phyloP scores from a whole-genome alignment of 2,329 filamentous ascomycete species.

The Aphanocladium album region DNA sequence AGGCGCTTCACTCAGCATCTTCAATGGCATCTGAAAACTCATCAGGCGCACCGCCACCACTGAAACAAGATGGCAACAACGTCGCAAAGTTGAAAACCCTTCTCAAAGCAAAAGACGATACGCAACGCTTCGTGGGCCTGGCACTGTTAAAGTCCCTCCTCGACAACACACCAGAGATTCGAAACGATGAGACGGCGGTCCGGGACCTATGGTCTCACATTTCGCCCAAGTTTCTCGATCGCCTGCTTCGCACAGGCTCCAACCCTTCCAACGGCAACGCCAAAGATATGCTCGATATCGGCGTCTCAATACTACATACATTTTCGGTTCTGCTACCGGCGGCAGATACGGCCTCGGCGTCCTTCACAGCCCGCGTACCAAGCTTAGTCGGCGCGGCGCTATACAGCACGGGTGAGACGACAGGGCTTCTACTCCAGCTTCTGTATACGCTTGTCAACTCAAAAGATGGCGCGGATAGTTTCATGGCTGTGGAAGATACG shows the following conservation, averaged over 20 bases:
- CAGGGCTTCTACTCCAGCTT: slow-evolving; percentile 49
- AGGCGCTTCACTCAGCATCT: neutral
- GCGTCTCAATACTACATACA: slow-evolving; percentile 57
- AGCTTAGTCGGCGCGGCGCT: slow-evolving; percentile 48
- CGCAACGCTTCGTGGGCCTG: slow-evolving; percentile 62
- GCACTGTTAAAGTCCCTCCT: slow-evolving; percentile 62
- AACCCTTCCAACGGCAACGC: slow-evolving; percentile 39
- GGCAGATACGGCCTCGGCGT: slow-evolving; percentile 36
- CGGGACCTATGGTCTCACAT: slow-evolving; percentile 54
- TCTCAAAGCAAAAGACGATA: slow-evolving; percentile 58
- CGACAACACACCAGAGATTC: slow-evolving; percentile 52
- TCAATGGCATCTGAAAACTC: neutral
- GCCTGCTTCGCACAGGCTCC: slow-evolving; percentile 53
- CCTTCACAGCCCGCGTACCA: slow-evolving; percentile 49
- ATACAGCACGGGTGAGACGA: slow-evolving; percentile 50
- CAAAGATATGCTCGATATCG: slow-evolving; percentile 58
- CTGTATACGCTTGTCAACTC: slow-evolving; percentile 51
- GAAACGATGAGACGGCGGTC: slow-evolving; percentile 41
- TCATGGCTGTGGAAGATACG: slow-evolving; percentile 47
- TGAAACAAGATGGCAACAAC: slow-evolving; percentile 16
- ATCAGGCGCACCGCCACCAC: neutral
- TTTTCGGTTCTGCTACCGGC: slow-evolving; percentile 55
- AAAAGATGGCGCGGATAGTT: slow-evolving; percentile 42
- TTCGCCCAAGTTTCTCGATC: slow-evolving; percentile 58
- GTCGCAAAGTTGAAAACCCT: slow-evolving; percentile 49